Evolutionary conservation across 345 rosid species (phyloP).

Genomic region (Mangifera indica): DNA sequence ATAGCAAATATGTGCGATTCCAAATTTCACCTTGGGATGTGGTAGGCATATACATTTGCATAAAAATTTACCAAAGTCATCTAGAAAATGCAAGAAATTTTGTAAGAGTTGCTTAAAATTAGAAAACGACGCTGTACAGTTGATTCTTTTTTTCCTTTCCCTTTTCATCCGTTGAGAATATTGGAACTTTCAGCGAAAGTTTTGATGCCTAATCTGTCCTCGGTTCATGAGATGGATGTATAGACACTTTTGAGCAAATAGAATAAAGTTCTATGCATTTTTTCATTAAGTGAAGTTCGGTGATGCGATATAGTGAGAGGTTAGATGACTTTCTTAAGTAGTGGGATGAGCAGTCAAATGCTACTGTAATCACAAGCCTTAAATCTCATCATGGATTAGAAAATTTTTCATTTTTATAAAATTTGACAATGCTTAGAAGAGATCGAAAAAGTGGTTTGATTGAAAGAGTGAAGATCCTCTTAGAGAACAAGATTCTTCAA

Average conservation of each 20-base stretch:
- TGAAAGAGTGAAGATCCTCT: neutral
- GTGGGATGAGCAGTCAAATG: neutral
- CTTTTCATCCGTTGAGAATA: neutral
- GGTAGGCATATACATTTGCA: neutral
- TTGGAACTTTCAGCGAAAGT: neutral
- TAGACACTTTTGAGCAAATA: neutral
- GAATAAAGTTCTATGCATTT: neutral
- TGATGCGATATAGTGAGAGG: neutral
- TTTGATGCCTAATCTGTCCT: neutral
- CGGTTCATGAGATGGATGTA: neutral
- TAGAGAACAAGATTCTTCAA: neutral
- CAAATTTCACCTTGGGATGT: neutral
- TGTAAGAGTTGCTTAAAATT: neutral
- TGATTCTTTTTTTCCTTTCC: too few species aligned
- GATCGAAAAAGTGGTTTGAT: neutral
- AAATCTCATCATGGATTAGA: neutral
- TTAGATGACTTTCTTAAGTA: neutral
- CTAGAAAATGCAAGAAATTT: neutral
- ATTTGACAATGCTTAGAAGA: neutral
- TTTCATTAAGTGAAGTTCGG: neutral
- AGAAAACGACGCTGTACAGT: neutral
- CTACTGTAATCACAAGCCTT: too few species aligned
- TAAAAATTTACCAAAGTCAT: neutral
- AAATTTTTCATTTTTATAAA: too few species aligned
- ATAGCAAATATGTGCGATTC: neutral